phyloP scores from a whole-genome alignment of 2,329 filamentous ascomycete genomes.

The Monosporascus cannonballus region DNA sequence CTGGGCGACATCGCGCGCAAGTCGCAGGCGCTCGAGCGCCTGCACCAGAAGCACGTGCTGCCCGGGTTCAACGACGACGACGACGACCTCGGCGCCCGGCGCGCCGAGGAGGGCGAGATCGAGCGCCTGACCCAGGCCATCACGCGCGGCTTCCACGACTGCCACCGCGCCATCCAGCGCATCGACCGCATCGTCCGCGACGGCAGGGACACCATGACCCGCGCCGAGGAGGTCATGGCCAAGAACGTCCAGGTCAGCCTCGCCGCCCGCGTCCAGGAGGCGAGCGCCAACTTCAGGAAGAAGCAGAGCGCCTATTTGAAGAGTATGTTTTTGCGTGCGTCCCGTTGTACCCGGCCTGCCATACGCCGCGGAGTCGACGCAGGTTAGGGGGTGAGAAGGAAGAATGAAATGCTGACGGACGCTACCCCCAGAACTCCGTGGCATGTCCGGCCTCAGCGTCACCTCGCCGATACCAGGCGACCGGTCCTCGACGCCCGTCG shows the following conservation, averaged over 20 bases:
- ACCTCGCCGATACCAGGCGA: slow-evolving; percentile 41
- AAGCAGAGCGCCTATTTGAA: slow-evolving; percentile 96
- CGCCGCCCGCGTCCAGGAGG: slow-evolving; percentile 81
- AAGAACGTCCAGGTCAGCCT: slow-evolving; percentile 91
- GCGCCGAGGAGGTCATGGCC: slow-evolving; percentile 90
- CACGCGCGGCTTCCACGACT: slow-evolving; percentile 82
- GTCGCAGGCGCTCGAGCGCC: slow-evolving; percentile 77
- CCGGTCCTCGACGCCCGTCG: slow-evolving; percentile 44
- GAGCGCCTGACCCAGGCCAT: slow-evolving; percentile 86
- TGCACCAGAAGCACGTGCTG: slow-evolving; percentile 95
- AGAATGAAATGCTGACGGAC: slow-evolving; percentile 12
- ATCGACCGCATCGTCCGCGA: slow-evolving; percentile 85
- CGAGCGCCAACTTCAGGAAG: slow-evolving; percentile 88
- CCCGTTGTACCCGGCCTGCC: background rate
- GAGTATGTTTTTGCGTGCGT: slow-evolving; percentile 50
- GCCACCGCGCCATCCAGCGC: slow-evolving; percentile 80
- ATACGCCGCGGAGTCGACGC: background rate
- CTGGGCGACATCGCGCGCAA: slow-evolving; percentile 76
- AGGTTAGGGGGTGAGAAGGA: background rate
- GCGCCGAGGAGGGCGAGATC: slow-evolving; percentile 81
- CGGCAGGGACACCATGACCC: slow-evolving; percentile 65
- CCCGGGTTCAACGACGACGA: slow-evolving; percentile 74
- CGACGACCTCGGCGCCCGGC: slow-evolving; percentile 42
- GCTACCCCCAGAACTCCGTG: slow-evolving; percentile 59
- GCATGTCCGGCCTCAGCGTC: slow-evolving; percentile 56